Evolutionary conservation across 2,329 filamentous ascomycete species (phyloP).

Genomic region (Cladophialophora yegresii): DNA sequence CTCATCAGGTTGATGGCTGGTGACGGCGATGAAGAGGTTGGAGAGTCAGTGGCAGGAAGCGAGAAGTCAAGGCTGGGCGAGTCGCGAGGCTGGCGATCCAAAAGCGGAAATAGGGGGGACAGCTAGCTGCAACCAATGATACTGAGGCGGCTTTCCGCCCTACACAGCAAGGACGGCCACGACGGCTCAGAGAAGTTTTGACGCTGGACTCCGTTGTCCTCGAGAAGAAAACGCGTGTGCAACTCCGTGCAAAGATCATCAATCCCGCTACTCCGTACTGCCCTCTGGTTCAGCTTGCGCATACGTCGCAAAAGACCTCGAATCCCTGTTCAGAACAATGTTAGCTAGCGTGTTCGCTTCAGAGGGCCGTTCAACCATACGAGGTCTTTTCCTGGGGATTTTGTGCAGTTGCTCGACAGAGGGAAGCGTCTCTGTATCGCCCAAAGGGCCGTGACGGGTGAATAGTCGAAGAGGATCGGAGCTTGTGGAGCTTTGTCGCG

Average conservation of each 20-base stretch:
- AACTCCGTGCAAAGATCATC: background rate
- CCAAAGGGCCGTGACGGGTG: slow-evolving; percentile 13
- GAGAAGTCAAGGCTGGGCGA: slow-evolving; percentile 15
- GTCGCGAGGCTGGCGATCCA: slow-evolving; percentile 12
- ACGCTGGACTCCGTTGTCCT: background rate
- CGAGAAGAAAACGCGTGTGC: background rate
- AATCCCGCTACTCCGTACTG: background rate
- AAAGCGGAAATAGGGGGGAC: background rate
- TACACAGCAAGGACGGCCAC: background rate
- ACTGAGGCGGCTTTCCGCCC: background rate
- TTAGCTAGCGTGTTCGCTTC: background rate
- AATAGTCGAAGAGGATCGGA: slow-evolving; percentile 18
- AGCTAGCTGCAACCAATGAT: background rate
- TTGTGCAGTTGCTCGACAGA: slow-evolving; percentile 20
- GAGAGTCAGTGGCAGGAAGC: slow-evolving; percentile 18
- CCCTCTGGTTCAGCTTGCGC: background rate
- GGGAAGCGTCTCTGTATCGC: slow-evolving; percentile 20
- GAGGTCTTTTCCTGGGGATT: slow-evolving; percentile 21
- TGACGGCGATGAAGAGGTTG: slow-evolving; percentile 15
- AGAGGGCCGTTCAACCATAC: background rate
- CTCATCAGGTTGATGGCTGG: slow-evolving; percentile 25
- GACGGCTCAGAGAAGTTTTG: background rate
- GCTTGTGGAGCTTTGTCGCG: slow-evolving; percentile 10
- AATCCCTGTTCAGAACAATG: slow-evolving; percentile 6
- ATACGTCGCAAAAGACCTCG: slow-evolving; percentile 17